phyloP scores from a whole-genome alignment of 2,329 filamentous ascomycete genomes.

The Colletotrichum salicis region DNA sequence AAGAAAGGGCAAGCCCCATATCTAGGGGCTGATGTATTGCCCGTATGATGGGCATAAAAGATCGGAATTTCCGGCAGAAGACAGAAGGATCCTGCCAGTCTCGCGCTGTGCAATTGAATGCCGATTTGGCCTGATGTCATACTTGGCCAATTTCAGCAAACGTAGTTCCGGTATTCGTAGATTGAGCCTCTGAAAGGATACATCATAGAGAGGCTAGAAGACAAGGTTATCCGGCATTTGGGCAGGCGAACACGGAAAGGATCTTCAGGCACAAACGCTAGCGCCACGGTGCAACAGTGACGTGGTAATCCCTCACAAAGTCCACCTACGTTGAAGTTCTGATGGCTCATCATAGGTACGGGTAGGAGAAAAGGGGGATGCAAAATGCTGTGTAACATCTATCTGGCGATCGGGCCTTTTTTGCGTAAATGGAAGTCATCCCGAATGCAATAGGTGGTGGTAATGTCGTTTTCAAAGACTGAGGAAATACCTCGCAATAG shows the following conservation, averaged over 20 bases:
- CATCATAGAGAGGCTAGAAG: not conserved
- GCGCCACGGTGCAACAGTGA: not conserved
- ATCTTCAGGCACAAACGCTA: constrained; percentile 23
- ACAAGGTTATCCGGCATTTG: not conserved
- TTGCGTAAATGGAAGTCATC: not conserved
- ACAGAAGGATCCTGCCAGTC: not conserved
- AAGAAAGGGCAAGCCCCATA: rapidly evolving
- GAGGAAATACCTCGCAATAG: not conserved
- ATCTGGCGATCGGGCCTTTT: not conserved
- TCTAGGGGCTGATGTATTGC: not conserved
- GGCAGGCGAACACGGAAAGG: not conserved
- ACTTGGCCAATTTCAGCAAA: not conserved
- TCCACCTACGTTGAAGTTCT: not conserved
- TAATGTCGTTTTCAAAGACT: not conserved
- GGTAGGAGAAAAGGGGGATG: not conserved
- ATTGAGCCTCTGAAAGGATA: not conserved
- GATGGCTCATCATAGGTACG: not conserved
- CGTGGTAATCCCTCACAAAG: not conserved
- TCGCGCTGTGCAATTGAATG: not conserved
- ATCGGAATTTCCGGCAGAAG: not conserved
- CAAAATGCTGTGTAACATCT: not conserved
- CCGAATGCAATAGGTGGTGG: not conserved
- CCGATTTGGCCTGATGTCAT: not conserved
- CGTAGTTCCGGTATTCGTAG: not conserved
- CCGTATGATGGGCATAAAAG: not conserved